These are phyloP conservation scores for Diplogelasinospora grovesii DNA, from an alignment of 495 filamentous ascomycete species.

Conservation along the genomic window DNA sequence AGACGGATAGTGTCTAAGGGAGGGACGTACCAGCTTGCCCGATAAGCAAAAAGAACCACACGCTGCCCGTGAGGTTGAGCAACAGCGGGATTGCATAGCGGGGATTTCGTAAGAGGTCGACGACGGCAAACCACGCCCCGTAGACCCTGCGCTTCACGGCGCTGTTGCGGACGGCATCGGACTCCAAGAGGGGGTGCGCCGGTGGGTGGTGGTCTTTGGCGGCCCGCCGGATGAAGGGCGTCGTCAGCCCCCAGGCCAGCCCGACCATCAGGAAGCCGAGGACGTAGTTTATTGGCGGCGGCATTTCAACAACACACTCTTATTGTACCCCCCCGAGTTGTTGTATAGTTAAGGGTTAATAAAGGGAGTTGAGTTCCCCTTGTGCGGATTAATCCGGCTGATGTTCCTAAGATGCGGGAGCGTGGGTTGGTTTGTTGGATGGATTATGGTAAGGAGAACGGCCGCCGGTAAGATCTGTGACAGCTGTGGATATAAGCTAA, in stretches of 20 bases:
- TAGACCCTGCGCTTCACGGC: constrained; percentile 51
- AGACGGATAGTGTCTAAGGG: not conserved
- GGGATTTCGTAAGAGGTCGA: constrained; percentile 72
- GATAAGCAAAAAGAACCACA: constrained; percentile 97
- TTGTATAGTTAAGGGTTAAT: too few relatives aligned
- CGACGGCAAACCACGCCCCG: constrained; percentile 60
- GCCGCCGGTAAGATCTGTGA: too few relatives aligned
- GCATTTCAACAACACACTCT: too few relatives aligned
- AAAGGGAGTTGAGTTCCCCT: too few relatives aligned
- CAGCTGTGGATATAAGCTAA: too few relatives aligned
- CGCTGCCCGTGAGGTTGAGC: constrained; percentile 85
- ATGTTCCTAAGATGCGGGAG: too few relatives aligned
- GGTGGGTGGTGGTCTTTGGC: constrained; percentile 51
- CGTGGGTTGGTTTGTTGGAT: too few relatives aligned
- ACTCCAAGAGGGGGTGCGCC: constrained; percentile 43
- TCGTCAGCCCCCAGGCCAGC: constrained; percentile 73
- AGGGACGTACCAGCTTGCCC: constrained; percentile 83
- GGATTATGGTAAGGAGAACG: too few relatives aligned
- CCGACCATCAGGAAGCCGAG: constrained; percentile 88
- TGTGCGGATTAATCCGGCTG: too few relatives aligned
- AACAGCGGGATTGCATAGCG: constrained; percentile 79
- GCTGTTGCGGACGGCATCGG: constrained; percentile 30
- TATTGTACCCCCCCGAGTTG: too few relatives aligned
- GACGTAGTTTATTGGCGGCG: constrained; percentile 67
- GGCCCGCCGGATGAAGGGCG: constrained; percentile 67